Evolutionary conservation across 495 filamentous ascomycete genomes (phyloP).

Genomic region (Penicilliopsis zonata): DNA sequence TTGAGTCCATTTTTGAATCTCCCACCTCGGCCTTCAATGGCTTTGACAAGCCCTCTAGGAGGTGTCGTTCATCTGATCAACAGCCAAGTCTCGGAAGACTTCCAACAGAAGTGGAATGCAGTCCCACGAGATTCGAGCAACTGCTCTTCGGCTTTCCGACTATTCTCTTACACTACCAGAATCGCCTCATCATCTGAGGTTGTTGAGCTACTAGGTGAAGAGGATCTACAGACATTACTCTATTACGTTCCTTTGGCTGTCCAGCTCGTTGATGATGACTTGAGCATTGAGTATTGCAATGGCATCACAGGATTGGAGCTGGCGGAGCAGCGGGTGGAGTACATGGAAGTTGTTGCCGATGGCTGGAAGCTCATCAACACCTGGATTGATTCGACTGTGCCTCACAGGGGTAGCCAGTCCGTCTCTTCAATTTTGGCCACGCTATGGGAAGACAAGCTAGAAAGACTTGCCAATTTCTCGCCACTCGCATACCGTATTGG

Average conservation of each 20-base stretch:
- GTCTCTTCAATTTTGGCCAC: constrained; percentile 14
- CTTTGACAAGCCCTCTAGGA: constrained; percentile 58
- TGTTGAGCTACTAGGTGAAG: constrained; percentile 13
- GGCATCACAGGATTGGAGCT: constrained; percentile 36
- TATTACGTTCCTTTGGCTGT: constrained; percentile 39
- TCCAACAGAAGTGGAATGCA: constrained; percentile 12
- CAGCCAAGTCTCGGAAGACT: constrained; percentile 13
- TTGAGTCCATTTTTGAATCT: constrained; percentile 47
- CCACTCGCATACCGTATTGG: constrained; percentile 26
- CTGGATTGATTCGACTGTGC: constrained; percentile 24
- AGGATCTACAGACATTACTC: constrained; percentile 26
- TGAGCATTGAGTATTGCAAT: constrained; percentile 45
- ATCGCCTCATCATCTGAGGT: constrained; percentile 33
- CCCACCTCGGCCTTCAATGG: constrained; percentile 47
- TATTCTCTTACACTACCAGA: constrained; percentile 52
- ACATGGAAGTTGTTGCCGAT: constrained; percentile 46
- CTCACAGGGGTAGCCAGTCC: constrained; percentile 4
- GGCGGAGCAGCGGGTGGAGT: constrained; percentile 43
- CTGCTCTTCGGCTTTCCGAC: constrained; percentile 58
- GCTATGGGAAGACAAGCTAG: constrained; percentile 26
- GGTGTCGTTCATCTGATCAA: constrained; percentile 58
- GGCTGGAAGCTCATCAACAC: constrained; percentile 40
- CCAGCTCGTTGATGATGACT: constrained; percentile 51
- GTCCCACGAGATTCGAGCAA: constrained; percentile 51
- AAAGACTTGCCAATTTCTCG: constrained; percentile 15